These are phyloP conservation scores for Alopecurus myosuroides DNA, from an alignment of 176 grass and related monocot species.

Conservation along the genomic window DNA sequence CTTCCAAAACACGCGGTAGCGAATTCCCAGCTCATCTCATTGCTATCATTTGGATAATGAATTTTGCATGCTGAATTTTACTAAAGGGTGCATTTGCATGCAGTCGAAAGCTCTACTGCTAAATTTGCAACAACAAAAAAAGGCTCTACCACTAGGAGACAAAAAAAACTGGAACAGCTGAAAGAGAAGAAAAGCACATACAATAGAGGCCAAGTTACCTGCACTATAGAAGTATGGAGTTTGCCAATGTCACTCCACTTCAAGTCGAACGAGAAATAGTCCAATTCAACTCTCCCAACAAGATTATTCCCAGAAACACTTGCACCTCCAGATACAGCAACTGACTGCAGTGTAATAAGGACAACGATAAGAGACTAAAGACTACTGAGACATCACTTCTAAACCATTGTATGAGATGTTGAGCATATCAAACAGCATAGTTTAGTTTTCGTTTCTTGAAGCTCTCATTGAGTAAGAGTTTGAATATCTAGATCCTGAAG, in stretches of 20 bases:
- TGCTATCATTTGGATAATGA: background rate
- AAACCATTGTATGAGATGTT: conserved; percentile 4
- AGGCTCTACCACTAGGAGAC: background rate
- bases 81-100: background rate
- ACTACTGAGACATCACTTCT: background rate
- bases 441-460: background rate
- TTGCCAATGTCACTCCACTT: conserved; percentile 93
- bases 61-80: background rate
- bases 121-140: too few species aligned
- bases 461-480: background rate
- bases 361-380: background rate
- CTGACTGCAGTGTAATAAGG: conserved; percentile 35
- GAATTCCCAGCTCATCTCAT: background rate
- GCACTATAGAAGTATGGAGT: conserved; percentile 67
- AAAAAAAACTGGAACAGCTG: background rate
- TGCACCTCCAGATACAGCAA: conserved; percentile 62
- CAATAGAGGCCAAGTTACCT: conserved; percentile 37
- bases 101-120: background rate
- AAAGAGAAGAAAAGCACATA: background rate
- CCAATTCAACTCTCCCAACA: conserved; percentile 54
- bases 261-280: conserved; percentile 72
- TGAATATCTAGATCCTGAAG: background rate
- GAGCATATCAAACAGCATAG: background rate
- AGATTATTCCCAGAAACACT: conserved; percentile 73
- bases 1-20: background rate